Percentiles rank a stretch among this genome's conserved stretches.
Evolutionary conservation across 1,284 basidiomycete genomes (phyloP).

Genomic region (Pseudozyma tsukubaensis): DNA sequence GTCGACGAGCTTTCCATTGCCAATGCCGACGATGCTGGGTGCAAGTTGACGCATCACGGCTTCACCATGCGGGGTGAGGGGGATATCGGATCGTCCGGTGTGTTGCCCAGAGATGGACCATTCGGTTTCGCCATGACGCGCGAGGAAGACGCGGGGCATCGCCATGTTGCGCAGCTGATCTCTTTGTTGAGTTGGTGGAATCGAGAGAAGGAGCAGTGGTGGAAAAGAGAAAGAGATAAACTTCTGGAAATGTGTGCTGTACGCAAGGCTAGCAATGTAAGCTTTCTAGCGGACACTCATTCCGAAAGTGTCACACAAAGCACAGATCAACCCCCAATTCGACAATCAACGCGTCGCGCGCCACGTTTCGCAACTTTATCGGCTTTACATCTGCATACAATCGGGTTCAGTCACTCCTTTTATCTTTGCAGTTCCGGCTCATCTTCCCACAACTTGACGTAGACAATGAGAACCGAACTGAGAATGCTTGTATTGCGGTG

Average conservation of each 20-base stretch:
- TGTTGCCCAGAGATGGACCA: conserved; percentile 67
- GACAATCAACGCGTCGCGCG: conserved; percentile 13
- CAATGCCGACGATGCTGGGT: conserved; percentile 56
- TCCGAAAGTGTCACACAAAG: conserved; percentile 5
- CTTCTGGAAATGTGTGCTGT: no score
- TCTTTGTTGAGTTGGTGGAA: not conserved
- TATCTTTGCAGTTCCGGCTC: no score
- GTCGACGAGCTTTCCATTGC: conserved; percentile 57
- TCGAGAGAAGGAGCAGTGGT: not conserved
- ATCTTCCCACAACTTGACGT: no score
- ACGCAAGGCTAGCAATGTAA: no score
- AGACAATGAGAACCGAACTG: no score
- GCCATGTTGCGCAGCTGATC: conserved; percentile 24
- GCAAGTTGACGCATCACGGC: conserved; percentile 60
- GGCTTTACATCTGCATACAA: no score
- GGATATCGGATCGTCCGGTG: conserved; percentile 64
- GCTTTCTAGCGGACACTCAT: no score
- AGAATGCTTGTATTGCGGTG: no score
- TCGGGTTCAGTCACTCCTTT: no score
- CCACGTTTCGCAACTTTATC: no score
- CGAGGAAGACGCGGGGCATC: conserved; percentile 65
- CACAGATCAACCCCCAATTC: conserved; percentile 2
- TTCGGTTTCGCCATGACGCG: conserved; percentile 67
- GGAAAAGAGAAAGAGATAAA: not conserved
- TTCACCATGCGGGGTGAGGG: conserved; percentile 62